Evolutionary conservation across 352 stramenopile species (phyloP), one percentile per base, ranked within the genome.

Genomic region (Achlya hypogyna): DNA sequence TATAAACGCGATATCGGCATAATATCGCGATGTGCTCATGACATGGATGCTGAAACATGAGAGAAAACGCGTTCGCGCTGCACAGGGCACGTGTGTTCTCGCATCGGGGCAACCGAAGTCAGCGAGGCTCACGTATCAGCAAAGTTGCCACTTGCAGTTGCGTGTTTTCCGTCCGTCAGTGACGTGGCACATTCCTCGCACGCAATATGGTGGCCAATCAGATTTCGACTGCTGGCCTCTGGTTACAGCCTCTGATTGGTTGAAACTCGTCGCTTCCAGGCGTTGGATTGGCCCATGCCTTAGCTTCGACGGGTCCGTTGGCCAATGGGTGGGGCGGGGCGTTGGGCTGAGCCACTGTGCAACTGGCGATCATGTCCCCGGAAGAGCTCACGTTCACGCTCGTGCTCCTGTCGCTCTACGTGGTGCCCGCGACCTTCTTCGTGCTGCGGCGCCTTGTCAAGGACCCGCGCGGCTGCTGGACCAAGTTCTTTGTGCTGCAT

Each of bases 361-460:
- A 8, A 28, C 28, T 52, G 45, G 14, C 4, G n/a, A 29, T 10
- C 5, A 64, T 64, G 54, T 64, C 54, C 18, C 54, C 54, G 8
- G 54, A 64, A 38, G 54, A 64, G 34, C 54, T 64, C 23, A 64
- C 83, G 56, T 94, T 94, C 70, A 71, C 67, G 25, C 77, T 82
- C 67, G 86, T 94, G 45, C 91, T 94, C 78, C 77, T 92, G 31
- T 79, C 72, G 47, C 78, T 92, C 38, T 94, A 91, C 70, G 75
- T 90, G 23, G 75, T 89, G 20, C 86, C 86, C 0, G 74, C 81
- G 25, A 65, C 53, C 29, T 53, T 89, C 38, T 84, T 86, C 62
- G 81, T 78, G 51, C 63, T 78, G 22, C 86, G 78, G 65, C 74
- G 81, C 40, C 60, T 88, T 4, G 20, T 79, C 12, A 74, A 73